Conservation (phyloP, 1,139 yeast species). For the Taiozyma sp. region DNA sequence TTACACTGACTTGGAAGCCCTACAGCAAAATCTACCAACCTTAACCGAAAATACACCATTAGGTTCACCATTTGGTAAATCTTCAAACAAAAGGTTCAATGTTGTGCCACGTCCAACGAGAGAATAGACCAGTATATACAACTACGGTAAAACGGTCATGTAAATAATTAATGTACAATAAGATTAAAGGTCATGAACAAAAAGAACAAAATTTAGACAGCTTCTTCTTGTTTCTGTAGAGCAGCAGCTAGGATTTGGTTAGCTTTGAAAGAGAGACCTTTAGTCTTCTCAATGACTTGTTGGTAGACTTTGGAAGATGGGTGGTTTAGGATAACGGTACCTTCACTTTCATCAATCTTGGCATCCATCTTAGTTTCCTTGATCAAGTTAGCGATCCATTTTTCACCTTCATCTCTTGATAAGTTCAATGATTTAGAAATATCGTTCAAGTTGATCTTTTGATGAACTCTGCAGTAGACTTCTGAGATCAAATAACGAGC, state of each 20-base stretch:
- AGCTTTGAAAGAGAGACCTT: slow-evolving; percentile 53
- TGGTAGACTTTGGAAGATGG: slow-evolving; percentile 44
- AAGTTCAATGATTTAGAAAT: slow-evolving; percentile 40
- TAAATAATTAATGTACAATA: slow-evolving; percentile 12
- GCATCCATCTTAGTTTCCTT: slow-evolving; percentile 47
- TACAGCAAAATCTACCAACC: slow-evolving; percentile 15
- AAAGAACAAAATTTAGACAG: slow-evolving; percentile 8
- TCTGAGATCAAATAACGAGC: slow-evolving; percentile 48
- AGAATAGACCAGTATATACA: too few relatives aligned
- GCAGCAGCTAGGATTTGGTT: slow-evolving; percentile 43
- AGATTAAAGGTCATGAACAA: neutral
- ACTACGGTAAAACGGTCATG: too few relatives aligned
- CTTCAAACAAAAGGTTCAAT: slow-evolving; percentile 18
- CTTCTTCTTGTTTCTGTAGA: slow-evolving; percentile 25
- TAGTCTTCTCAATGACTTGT: slow-evolving; percentile 56
- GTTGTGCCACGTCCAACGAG: slow-evolving; percentile 7
- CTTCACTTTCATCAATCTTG: slow-evolving; percentile 43
- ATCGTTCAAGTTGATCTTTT: slow-evolving; percentile 39
- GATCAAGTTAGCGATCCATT: slow-evolving; percentile 45
- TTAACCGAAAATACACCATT: slow-evolving; percentile 7
- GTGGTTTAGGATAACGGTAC: slow-evolving; percentile 43
- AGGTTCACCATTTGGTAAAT: slow-evolving; percentile 19
- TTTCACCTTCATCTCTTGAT: slow-evolving; percentile 41
- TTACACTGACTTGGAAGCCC: slow-evolving; percentile 29
- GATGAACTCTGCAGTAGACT: slow-evolving; percentile 50